Conservation (phyloP, 768 basidiomycete species). For the Agrocybe chaxingu region DNA sequence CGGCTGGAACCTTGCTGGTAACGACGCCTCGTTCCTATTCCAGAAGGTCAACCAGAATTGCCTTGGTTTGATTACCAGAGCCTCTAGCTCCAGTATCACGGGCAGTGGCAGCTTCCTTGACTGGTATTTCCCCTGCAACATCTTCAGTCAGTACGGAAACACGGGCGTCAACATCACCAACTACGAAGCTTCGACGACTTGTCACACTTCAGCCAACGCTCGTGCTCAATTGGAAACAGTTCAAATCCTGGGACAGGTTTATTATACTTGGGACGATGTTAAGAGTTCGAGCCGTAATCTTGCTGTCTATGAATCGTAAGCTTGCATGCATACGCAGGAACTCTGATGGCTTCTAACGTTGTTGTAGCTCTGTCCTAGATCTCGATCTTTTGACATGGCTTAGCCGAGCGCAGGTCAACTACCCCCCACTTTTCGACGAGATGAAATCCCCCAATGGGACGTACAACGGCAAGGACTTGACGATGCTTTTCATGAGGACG, state of each 20-base stretch:
- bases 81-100: conserved; percentile 68
- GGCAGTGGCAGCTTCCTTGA: conserved; percentile 59
- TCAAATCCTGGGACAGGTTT: conserved; percentile 76
- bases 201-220: conserved; percentile 63
- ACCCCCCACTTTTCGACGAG: conserved; percentile 79
- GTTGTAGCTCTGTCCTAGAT: conserved; percentile 78
- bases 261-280: conserved; percentile 91
- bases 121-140: conserved; percentile 99
- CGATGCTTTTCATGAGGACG: conserved; percentile 78
- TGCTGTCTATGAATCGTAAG: conserved; percentile 93
- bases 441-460: conserved; percentile 68
- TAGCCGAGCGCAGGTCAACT: conserved; percentile 72
- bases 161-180: conserved; percentile 62
- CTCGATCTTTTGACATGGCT: conserved; percentile 85
- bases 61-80: conserved; percentile 68
- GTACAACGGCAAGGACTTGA: conserved; percentile 81
- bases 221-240: conserved; percentile 49
- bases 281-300: conserved; percentile 66
- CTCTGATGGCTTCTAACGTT: conserved; percentile 1
- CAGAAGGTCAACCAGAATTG: conserved; percentile 90
- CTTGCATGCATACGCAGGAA: conserved; percentile 14
- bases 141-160: conserved; percentile 71
- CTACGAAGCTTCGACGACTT: conserved; percentile 63
- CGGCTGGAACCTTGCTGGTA: conserved; percentile 74
- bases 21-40: conserved; percentile 93